Base-by-base conservation (phyloP, 1,284 basidiomycete genomes). In the Moesziomyces antarcticus region DNA sequence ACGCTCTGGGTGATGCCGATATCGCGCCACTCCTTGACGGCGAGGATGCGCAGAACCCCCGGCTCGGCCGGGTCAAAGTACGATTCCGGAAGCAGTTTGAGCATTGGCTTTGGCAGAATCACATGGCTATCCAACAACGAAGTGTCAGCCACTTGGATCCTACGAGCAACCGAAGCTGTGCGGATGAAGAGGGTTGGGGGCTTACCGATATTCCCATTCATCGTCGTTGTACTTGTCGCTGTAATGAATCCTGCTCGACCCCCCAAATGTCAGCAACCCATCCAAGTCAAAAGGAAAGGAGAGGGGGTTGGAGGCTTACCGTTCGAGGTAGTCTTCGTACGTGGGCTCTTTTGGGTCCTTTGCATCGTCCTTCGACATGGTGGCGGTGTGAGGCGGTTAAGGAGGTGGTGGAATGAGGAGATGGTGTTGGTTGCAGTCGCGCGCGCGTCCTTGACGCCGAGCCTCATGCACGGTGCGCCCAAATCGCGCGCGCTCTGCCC, bases 1-100 rank as follows among this genome's bases (percentile, higher is more conserved):
- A 96, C 86, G 85, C 93, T 94, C 85, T 97, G 95, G 33, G 92
- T 93, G 80, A 97, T 97, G 13, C 95, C 95, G 65, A 98, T 94
- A 1, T 92, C 92, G 82, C 95, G 88, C 95, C 95, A 98, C 85
- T 98, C 95, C 44, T 89, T 85, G 84, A 97, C 95, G 5, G 88
- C 86, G 56, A 97, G 86, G 56, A 97, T 89, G 9, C 94, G 89
- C 61, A 97, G 88, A 6, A 91, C 90, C 7, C 92, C 92, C 30
- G 89, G 87, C 70, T 92, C 89, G 76, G 94, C 91, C 2, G 85
- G 85, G 41, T 88, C 86, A 78, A 89, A 92, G 74, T 85, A 87
- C 47, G 51, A 55, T 51, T 83, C 74, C 6, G 82, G 82, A 22
- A 84, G 71, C n/a, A 79, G 68, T 47, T 83, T 83, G 53, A 84